A percentile compares a stretch with the other conserved stretches of the same genome.
These are phyloP conservation scores for Colletotrichum coccodes DNA, from an alignment of 2,329 filamentous ascomycete genomes.

Conservation along the genomic window DNA sequence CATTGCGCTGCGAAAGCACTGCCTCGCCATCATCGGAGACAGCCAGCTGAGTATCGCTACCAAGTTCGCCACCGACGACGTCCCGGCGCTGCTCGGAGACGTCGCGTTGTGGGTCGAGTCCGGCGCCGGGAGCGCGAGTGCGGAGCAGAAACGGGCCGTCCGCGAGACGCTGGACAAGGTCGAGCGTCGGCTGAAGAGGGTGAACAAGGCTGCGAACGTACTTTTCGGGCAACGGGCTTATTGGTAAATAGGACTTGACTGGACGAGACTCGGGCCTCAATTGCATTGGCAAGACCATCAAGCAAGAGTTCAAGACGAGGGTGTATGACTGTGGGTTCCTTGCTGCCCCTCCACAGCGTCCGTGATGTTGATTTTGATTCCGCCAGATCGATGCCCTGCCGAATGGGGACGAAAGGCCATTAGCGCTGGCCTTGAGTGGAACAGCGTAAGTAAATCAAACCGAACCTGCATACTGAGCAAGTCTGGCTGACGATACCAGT, in stretches of 20 bases:
- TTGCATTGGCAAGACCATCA: neutral
- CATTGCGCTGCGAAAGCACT: conserved; percentile 51
- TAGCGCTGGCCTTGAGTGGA: conserved; percentile 44
- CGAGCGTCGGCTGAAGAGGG: conserved; percentile 43
- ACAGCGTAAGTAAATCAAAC: conserved; percentile 42
- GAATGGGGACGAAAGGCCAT: conserved; percentile 42
- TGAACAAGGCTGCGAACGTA: conserved; percentile 34
- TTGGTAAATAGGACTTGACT: neutral
- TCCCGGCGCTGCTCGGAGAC: conserved; percentile 52
- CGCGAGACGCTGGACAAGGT: conserved; percentile 44
- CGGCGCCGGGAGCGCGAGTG: conserved; percentile 47
- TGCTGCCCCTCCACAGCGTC: neutral
- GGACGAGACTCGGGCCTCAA: neutral
- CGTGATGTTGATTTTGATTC: neutral
- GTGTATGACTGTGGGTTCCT: conserved; percentile 20
- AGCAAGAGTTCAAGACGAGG: neutral
- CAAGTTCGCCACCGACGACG: conserved; percentile 50
- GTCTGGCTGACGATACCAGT: neutral
- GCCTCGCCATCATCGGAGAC: conserved; percentile 55
- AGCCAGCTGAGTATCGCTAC: conserved; percentile 48
- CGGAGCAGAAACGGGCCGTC: conserved; percentile 47
- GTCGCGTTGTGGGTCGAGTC: conserved; percentile 56
- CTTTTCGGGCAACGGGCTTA: neutral
- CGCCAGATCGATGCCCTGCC: neutral
- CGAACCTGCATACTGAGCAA: neutral